Evolutionary conservation across 805 yeast genomes (phyloP).

Genomic region (Danielia oregonensis): DNA sequence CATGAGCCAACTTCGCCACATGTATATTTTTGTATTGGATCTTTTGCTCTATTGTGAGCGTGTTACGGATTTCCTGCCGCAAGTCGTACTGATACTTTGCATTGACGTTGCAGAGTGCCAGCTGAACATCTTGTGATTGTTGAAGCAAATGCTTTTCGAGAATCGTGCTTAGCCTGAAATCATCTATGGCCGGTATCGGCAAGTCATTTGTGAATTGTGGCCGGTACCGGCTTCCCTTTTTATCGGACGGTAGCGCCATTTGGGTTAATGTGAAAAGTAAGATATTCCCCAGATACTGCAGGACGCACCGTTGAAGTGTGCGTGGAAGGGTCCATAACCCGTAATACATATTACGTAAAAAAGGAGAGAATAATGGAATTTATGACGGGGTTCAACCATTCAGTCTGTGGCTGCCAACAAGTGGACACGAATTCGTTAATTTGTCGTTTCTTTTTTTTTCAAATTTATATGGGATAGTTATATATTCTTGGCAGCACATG

Average conservation of each 20-base stretch:
- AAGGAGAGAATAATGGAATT: too few species aligned
- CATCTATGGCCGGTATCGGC: constrained; percentile 19
- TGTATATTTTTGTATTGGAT: constrained; percentile 38
- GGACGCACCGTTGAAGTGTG: too few species aligned
- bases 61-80: constrained; percentile 28
- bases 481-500: too few species aligned
- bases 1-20: constrained; percentile 27
- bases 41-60: constrained; percentile 35
- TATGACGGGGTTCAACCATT: too few species aligned
- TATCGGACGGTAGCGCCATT: background rate
- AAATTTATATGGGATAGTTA: too few species aligned
- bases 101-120: constrained; percentile 24
- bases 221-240: background rate
- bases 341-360: too few species aligned
- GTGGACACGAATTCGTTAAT: too few species aligned
- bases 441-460: too few species aligned
- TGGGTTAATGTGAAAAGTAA: background rate
- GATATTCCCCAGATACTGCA: too few species aligned
- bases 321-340: too few species aligned
- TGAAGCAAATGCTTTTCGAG: constrained; percentile 19
- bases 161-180: constrained; percentile 30
- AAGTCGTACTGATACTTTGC: constrained; percentile 35
- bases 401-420: too few species aligned
- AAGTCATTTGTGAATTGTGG: constrained; percentile 9
- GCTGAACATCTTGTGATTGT: constrained; percentile 30